Evolutionary conservation across 495 filamentous ascomycete genomes (phyloP).

Genomic region (Talaromyces thailandensis): DNA sequence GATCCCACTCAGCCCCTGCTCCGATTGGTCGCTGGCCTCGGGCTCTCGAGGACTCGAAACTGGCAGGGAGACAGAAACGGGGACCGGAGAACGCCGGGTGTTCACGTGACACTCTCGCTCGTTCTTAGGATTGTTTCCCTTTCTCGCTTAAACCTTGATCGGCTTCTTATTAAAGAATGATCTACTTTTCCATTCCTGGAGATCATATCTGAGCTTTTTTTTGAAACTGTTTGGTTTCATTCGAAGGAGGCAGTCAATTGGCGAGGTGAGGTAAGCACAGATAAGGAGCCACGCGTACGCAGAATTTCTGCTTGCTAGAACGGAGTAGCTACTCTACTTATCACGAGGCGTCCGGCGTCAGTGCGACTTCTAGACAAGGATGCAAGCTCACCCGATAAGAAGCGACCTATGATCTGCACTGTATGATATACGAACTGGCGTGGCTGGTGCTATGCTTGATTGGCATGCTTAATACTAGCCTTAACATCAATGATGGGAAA

Average conservation of each 20-base stretch:
- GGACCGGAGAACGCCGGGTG: neutral
- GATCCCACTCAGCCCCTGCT: neutral
- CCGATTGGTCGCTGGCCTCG: neutral
- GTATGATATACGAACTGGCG: neutral
- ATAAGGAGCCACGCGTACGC: neutral
- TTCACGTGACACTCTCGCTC: neutral
- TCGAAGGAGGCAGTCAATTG: neutral
- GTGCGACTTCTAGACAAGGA: neutral
- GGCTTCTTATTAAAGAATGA: neutral
- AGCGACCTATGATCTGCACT: neutral
- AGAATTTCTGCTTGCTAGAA: neutral
- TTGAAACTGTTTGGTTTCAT: neutral
- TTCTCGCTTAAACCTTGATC: neutral
- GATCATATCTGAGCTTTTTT: neutral
- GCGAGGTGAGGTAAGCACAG: neutral
- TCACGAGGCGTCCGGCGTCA: neutral
- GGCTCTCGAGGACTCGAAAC: neutral
- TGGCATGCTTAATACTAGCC: neutral
- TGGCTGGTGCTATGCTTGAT: neutral
- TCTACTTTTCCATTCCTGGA: neutral
- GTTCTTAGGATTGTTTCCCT: neutral
- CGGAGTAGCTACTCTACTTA: neutral
- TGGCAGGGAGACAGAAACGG: neutral
- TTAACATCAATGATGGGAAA: neutral
- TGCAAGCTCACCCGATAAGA: neutral